phyloP scores from a whole-genome alignment of 2,329 filamentous ascomycete species.

The Lojkania enalia region DNA sequence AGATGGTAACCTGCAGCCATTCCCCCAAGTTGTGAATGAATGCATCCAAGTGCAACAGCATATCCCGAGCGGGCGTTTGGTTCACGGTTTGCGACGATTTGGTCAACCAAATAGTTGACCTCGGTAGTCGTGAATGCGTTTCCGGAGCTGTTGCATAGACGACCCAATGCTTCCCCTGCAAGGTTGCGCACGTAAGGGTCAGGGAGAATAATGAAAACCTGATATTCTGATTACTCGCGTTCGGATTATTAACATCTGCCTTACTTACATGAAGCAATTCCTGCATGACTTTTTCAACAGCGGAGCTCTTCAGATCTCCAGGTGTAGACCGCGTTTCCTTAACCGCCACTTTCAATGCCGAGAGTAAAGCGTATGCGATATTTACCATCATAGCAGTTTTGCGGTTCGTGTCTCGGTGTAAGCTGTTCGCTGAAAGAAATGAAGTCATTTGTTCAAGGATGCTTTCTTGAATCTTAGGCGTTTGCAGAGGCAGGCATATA shows the following conservation, averaged over 20 bases:
- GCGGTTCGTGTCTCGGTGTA: slow-evolving; percentile 84
- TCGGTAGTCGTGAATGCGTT: slow-evolving; percentile 87
- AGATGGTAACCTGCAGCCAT: slow-evolving; percentile 97
- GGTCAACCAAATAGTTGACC: slow-evolving; percentile 90
- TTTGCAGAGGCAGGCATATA: slow-evolving; percentile 85
- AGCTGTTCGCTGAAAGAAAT: slow-evolving; percentile 76
- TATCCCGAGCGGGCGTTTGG: slow-evolving; percentile 92
- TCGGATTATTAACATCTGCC: background rate
- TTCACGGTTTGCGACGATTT: slow-evolving; percentile 90
- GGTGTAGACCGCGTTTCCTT: slow-evolving; percentile 74
- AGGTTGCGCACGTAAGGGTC: slow-evolving; percentile 86
- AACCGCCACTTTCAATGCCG: slow-evolving; percentile 79
- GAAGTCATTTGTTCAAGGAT: slow-evolving; percentile 91
- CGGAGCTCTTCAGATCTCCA: slow-evolving; percentile 72
- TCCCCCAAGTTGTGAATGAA: slow-evolving; percentile 92
- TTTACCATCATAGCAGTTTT: slow-evolving; percentile 93
- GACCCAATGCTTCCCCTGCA: slow-evolving; percentile 81
- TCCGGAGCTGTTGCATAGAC: slow-evolving; percentile 81
- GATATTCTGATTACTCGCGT: background rate
- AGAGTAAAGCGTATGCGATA: slow-evolving; percentile 77
- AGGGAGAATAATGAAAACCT: slow-evolving; percentile 75
- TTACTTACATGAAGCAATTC: slow-evolving; percentile 75
- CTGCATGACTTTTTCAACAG: slow-evolving; percentile 73
- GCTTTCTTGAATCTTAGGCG: slow-evolving; percentile 91
- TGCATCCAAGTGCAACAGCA: slow-evolving; percentile 88